A percentile compares a stretch with the other conserved stretches of the same genome.
Evolutionary conservation across 1,284 basidiomycete species (phyloP).

Genomic region (Quambalaria eucalypti): DNA sequence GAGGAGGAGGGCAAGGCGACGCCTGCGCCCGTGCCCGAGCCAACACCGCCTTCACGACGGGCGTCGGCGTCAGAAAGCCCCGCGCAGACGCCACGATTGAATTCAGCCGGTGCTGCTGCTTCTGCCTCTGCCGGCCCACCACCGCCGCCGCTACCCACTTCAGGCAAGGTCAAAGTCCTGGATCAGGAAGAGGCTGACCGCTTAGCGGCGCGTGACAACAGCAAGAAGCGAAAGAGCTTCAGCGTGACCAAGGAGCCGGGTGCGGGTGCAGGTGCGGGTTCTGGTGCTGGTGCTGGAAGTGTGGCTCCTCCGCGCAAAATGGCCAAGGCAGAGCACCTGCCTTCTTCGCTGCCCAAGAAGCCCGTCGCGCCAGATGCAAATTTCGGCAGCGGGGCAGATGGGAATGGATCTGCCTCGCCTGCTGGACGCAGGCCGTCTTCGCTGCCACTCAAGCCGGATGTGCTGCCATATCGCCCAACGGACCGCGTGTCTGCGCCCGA

Average conservation of each 20-base stretch:
- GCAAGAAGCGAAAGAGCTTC: slow-evolving; percentile 1
- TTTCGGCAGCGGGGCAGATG: slow-evolving; percentile 2
- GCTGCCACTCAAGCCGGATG: neutral
- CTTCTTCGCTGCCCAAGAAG: slow-evolving; percentile 8
- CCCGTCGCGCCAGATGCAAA: neutral
- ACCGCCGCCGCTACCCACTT: neutral
- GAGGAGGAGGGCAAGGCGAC: neutral
- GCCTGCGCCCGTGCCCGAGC: neutral
- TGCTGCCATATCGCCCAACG: slow-evolving; percentile 19
- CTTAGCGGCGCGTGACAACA: neutral
- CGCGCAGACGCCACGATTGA: neutral
- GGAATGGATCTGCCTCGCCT: neutral
- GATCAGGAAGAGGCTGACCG: neutral
- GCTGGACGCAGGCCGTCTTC: neutral
- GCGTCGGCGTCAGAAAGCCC: neutral
- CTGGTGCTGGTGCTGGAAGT: neutral
- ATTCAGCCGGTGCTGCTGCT: neutral
- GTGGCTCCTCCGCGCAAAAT: slow-evolving; percentile 10
- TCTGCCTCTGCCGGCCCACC: neutral
- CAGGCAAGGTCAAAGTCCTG: neutral
- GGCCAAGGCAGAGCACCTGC: slow-evolving; percentile 1
- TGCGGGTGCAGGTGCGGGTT: neutral
- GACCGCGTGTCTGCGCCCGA: slow-evolving; percentile 19
- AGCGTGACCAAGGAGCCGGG: neutral
- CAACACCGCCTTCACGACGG: neutral